phyloP scores from a whole-genome alignment of 768 basidiomycete species.

The Melanogaster broomeanus region DNA sequence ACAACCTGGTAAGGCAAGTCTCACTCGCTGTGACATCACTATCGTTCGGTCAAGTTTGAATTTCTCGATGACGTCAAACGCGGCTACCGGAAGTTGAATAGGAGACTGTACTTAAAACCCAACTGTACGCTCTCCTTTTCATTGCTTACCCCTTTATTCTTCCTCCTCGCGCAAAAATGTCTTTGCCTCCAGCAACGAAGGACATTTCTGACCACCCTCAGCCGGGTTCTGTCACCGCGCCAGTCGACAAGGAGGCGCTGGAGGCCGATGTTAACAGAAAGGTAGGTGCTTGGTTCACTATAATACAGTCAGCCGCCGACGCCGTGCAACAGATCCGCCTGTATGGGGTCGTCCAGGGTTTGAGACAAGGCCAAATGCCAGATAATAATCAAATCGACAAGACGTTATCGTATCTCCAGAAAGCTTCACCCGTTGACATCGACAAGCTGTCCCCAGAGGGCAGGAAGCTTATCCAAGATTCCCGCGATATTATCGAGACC shows the following conservation, averaged over 20 bases:
- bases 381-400: slow-evolving; percentile 79
- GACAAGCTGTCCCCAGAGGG: slow-evolving; percentile 76
- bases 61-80: slow-evolving; percentile 14
- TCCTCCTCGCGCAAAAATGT: slow-evolving; percentile 45
- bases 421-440: slow-evolving; percentile 59
- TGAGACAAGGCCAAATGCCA: slow-evolving; percentile 78
- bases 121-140: not conserved
- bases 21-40: not conserved
- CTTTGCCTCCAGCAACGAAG: slow-evolving; percentile 61
- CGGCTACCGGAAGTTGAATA: not conserved
- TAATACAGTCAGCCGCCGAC: not conserved
- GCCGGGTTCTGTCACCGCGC: slow-evolving; percentile 61
- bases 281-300: slow-evolving; percentile 34
- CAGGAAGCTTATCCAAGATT: slow-evolving; percentile 71
- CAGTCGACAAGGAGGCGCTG: slow-evolving; percentile 59
- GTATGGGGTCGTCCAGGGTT: slow-evolving; percentile 80
- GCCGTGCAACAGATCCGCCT: slow-evolving; percentile 54
- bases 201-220: slow-evolving; percentile 62
- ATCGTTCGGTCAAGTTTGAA: too few species aligned
- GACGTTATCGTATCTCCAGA: slow-evolving; percentile 65
- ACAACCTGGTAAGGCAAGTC: slow-evolving; percentile 8
- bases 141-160: not conserved
- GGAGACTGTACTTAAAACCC: slow-evolving; percentile 9
- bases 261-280: slow-evolving; percentile 84
- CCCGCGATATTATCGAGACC: slow-evolving; percentile 79